A percentile compares a stretch with the other conserved stretches of the same genome.
These are phyloP conservation scores for Spathaspora sp. DNA, from an alignment of 805 yeast genomes.

Conservation along the genomic window DNA sequence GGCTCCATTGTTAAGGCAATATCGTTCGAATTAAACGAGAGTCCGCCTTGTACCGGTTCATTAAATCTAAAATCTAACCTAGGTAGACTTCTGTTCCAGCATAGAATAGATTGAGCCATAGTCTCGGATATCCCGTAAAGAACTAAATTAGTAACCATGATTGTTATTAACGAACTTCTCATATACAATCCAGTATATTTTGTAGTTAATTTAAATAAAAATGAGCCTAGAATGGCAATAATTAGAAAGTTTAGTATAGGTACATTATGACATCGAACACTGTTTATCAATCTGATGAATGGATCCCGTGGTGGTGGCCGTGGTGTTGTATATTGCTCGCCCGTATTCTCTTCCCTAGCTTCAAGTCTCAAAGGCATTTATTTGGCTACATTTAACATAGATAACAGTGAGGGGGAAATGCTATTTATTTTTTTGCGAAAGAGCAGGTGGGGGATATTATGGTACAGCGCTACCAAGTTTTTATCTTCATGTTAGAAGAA, in stretches of 20 bases:
- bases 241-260: conserved; percentile 58
- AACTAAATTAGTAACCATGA: conserved; percentile 74
- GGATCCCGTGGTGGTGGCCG: conserved; percentile 3
- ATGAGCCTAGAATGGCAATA: conserved; percentile 43
- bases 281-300: conserved; percentile 24
- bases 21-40: conserved; percentile 20
- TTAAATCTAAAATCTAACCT: conserved; percentile 16
- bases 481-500: no score
- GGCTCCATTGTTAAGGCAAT: neutral
- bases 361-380: conserved; percentile 22
- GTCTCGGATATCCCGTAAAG: conserved; percentile 90
- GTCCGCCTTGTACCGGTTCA: conserved; percentile 9
- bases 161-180: conserved; percentile 67
- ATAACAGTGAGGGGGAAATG: neutral
- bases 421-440: neutral
- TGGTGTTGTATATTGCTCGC: neutral
- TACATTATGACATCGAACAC: conserved; percentile 40
- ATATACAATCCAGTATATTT: conserved; percentile 60
- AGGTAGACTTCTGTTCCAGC: conserved; percentile 22
- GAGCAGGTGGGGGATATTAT: neutral
- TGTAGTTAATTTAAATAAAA: conserved; percentile 52
- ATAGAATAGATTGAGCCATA: conserved; percentile 69
- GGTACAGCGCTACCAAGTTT: neutral
- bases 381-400: no score
- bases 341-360: conserved; percentile 6